These are phyloP conservation scores for Leptographium flavum DNA, from an alignment of 2,329 filamentous ascomycete genomes.

Conservation along the genomic window DNA sequence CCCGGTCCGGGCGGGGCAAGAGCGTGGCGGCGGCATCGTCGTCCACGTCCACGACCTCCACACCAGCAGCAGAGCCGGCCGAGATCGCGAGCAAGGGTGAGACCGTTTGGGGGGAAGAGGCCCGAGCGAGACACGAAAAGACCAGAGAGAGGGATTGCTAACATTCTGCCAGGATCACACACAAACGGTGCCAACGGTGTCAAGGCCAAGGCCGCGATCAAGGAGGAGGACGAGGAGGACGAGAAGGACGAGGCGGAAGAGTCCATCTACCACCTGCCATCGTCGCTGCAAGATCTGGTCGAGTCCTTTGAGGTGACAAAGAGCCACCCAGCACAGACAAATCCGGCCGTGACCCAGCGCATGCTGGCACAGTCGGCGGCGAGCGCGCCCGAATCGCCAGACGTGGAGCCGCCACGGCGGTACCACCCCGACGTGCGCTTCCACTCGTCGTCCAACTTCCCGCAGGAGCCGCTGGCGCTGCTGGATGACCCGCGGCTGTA, in stretches of 20 bases:
- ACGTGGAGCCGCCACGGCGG: slow-evolving; percentile 68
- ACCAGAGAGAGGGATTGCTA: too few relatives aligned
- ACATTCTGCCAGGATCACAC: slow-evolving; percentile 20
- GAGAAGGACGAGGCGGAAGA: slow-evolving; percentile 43
- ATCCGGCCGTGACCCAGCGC: slow-evolving; percentile 53
- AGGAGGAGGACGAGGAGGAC: slow-evolving; percentile 28
- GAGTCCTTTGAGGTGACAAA: slow-evolving; percentile 81
- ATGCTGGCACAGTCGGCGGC: slow-evolving; percentile 64
- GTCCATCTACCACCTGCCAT: slow-evolving; percentile 83
- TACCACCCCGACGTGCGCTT: slow-evolving; percentile 76
- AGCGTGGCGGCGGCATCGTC: slow-evolving; percentile 11
- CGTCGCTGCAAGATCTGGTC: slow-evolving; percentile 76
- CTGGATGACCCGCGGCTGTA: slow-evolving; percentile 88
- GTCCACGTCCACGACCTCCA: slow-evolving; percentile 9
- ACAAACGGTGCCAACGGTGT: slow-evolving; percentile 41
- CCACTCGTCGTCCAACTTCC: slow-evolving; percentile 65
- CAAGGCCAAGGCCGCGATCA: slow-evolving; percentile 19
- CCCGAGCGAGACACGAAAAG: too few relatives aligned
- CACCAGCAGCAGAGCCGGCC: slow-evolving; percentile 22
- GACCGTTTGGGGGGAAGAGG: too few relatives aligned
- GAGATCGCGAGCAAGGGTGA: slow-evolving; percentile 15
- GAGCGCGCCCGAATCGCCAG: slow-evolving; percentile 58
- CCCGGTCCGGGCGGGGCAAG: slow-evolving; percentile 28
- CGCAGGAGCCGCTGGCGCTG: slow-evolving; percentile 79
- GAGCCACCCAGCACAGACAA: slow-evolving; percentile 46